These are phyloP conservation scores for Pinus tabuliformis DNA, from an alignment of 75 land plant species.

Conservation along the genomic window DNA sequence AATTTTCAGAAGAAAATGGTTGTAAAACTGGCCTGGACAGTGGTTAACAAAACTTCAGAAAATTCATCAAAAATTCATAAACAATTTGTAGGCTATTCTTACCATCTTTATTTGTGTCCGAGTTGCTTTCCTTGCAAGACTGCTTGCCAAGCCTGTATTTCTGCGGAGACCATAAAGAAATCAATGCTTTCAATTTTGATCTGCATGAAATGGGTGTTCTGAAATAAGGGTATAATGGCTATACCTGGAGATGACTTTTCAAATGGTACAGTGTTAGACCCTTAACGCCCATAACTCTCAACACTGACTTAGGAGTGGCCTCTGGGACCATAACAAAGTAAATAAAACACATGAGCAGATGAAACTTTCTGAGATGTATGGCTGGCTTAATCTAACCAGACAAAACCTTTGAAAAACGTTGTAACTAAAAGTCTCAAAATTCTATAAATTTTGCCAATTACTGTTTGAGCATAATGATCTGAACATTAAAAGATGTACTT, in stretches of 20 bases:
- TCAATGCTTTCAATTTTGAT: background rate
- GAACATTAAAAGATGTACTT: background rate
- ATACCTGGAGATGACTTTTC: conserved; percentile 94
- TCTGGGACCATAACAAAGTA: conserved; percentile 35
- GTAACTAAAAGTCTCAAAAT: background rate
- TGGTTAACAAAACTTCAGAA: background rate
- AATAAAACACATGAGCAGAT: background rate
- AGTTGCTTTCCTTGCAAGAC: conserved; percentile 64
- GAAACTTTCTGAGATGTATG: background rate
- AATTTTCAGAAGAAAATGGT: background rate
- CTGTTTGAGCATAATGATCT: background rate
- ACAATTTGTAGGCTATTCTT: conserved; percentile 9
- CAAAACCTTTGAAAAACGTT: background rate
- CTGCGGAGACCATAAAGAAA: conserved; percentile 21
- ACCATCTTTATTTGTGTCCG: conserved; percentile 64
- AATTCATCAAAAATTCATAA: background rate
- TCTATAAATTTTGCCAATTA: background rate
- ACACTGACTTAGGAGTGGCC: conserved; percentile 96
- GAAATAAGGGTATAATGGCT: background rate
- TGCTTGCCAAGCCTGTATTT: conserved; percentile 81
- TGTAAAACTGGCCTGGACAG: background rate
- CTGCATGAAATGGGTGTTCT: background rate
- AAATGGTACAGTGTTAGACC: conserved; percentile 95
- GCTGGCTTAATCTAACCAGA: background rate
- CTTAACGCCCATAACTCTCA: conserved; percentile 96